phyloP scores from a whole-genome alignment of 805 yeast species.

The Candida krabiensis region DNA sequence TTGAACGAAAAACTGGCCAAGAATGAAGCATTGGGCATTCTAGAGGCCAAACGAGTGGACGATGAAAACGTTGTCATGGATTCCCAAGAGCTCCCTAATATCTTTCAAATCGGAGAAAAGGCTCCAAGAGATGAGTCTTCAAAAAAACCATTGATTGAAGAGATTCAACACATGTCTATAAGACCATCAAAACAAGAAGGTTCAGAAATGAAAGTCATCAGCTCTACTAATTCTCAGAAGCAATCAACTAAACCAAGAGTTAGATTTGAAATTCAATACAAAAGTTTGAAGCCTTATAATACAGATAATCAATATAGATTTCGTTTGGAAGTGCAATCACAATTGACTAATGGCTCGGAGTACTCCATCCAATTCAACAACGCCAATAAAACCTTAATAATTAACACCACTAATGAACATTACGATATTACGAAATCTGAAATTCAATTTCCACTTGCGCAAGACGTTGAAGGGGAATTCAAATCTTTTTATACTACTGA shows the following conservation, averaged over 20 bases:
- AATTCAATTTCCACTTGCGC: conserved; percentile 29
- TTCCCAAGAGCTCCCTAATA: conserved; percentile 3
- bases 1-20: conserved; percentile 34
- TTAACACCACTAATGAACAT: conserved; percentile 31
- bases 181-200: conserved; percentile 1
- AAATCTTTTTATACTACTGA: conserved; percentile 6
- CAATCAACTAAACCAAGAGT: conserved; percentile 11
- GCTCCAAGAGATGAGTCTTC: neutral
- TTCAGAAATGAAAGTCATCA: neutral
- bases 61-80: conserved; percentile 12
- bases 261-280: conserved; percentile 17
- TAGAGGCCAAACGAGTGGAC: conserved; percentile 39
- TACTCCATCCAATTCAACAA: conserved; percentile 33
- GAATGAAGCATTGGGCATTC: conserved; percentile 42
- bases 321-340: conserved; percentile 27
- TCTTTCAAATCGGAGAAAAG: conserved; percentile 6
- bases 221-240: neutral
- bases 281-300: conserved; percentile 26
- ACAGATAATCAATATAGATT: conserved; percentile 17
- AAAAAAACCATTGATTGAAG: conserved; percentile 53
- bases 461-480: conserved; percentile 7
- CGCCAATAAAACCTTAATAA: conserved; percentile 28
- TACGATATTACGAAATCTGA: conserved; percentile 22
- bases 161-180: conserved; percentile 37
- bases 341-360: conserved; percentile 31